These are phyloP conservation scores for Colletotrichum tropicicola DNA, from an alignment of 2,329 filamentous ascomycete species.

Conservation along the genomic window DNA sequence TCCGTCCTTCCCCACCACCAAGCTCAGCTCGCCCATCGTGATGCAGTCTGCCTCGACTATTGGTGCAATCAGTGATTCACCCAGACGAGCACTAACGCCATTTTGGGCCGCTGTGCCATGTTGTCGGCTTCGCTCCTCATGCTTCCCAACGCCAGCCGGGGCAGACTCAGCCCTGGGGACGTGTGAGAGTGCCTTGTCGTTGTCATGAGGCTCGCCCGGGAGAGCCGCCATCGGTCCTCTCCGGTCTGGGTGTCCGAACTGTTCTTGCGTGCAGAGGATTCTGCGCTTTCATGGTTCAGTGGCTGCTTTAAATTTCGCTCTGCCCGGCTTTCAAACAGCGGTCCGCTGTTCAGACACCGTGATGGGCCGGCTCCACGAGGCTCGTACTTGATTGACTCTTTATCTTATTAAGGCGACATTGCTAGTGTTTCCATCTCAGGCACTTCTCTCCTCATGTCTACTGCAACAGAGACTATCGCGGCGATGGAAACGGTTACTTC, in stretches of 20 bases:
- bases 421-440: not conserved
- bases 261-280: not conserved
- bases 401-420: not conserved
- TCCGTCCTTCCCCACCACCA: not conserved
- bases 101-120: not conserved
- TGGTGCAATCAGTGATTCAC: not conserved
- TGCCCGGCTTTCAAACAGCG: not conserved
- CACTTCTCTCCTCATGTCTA: not conserved
- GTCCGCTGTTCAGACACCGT: not conserved
- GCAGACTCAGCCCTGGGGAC: slow-evolving; percentile 14
- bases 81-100: not conserved
- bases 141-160: not conserved
- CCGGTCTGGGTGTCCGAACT: not conserved
- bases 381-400: not conserved
- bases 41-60: slow-evolving; percentile 21
- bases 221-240: not conserved
- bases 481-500: not conserved
- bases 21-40: slow-evolving; percentile 10
- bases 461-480: not conserved
- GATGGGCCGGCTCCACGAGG: not conserved
- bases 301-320: not conserved
- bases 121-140: not conserved
- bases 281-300: not conserved
- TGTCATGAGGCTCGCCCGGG: slow-evolving; percentile 22
- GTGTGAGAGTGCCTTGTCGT: slow-evolving; percentile 15